Evolutionary conservation across 2,329 filamentous ascomycete genomes (phyloP), one percentile per base, ranked within the genome.

Genomic region (Colletotrichum spaethianum): DNA sequence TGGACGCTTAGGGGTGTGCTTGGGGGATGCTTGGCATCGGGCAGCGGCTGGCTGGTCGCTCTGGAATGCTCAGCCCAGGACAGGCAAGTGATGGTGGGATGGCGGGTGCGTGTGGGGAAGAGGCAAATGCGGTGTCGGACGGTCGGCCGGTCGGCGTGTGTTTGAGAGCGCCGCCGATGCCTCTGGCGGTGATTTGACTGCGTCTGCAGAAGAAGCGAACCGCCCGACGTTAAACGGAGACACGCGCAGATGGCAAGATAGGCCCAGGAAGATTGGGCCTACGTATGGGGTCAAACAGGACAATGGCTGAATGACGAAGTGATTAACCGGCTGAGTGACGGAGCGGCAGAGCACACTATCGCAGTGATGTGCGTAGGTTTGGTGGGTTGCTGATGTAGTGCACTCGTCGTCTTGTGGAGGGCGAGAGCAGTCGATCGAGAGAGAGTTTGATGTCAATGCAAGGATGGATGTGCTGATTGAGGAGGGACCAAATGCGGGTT

Each of bases 81-180:
- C 40, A 65, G 52, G 38, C 38, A 65, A 65, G 36, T 64, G 57
- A 33, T 71, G 63, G 69, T 57, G 36, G 57, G 69, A 42, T 60
- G 61, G 69, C 48, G 52, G 31, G 59, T 69, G 69, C 23, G 65
- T 72, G 65, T 69, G 70, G 67, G 61, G 61, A 63, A 65, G 63
- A 66, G 67, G 70, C 60, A 50, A 73, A 62, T 56, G 44, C 23
- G 52, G 66, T 59, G 63, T 72, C 56, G 36, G 50, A 33, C n/a
- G 44, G 44, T 48, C 40, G 20, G 50, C 12, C 57, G 59, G 65
- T 72, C 52, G 65, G 64, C 59, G 57, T 52, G 33, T 50, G 65
- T 69, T 69, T 69, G 69, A 59, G 44, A 23, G 50, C 31, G 31
- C 31, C 28, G 56, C 63, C 44, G 33, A 70, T 62, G 44, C 44